Conservation (phyloP, 2,329 filamentous ascomycete species). For the Botrytis sinoallii region DNA sequence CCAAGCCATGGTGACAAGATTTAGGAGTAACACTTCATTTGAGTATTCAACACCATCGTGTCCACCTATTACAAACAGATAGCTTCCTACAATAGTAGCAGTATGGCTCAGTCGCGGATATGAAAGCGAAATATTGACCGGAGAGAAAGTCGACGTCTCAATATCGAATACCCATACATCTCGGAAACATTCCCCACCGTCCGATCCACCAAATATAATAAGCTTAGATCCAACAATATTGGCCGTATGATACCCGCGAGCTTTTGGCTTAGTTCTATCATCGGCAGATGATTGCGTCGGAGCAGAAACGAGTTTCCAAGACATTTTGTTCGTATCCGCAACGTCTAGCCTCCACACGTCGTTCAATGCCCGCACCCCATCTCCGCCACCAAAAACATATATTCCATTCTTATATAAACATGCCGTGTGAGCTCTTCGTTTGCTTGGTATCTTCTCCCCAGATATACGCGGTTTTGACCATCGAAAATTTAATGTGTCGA, state of each 20-base stretch:
- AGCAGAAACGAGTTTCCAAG: slow-evolving; percentile 61
- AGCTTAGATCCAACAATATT: slow-evolving; percentile 72
- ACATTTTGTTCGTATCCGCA: slow-evolving; percentile 62
- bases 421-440: slow-evolving; percentile 65
- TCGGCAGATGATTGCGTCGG: slow-evolving; percentile 43
- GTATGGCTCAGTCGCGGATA: slow-evolving; percentile 66
- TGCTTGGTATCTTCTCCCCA: slow-evolving; percentile 57
- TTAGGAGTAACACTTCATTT: slow-evolving; percentile 65
- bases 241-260: slow-evolving; percentile 67
- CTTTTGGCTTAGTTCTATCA: slow-evolving; percentile 53
- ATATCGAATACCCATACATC: slow-evolving; percentile 73
- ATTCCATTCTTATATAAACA: slow-evolving; percentile 69
- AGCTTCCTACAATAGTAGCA: slow-evolving; percentile 66
- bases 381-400: slow-evolving; percentile 69
- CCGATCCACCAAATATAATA: slow-evolving; percentile 68
- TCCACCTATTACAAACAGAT: slow-evolving; percentile 67
- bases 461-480: slow-evolving; percentile 60
- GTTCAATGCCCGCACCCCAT: slow-evolving; percentile 67
- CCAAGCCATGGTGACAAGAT: slow-evolving; percentile 73
- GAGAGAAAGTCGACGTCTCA: slow-evolving; percentile 57
- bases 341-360: slow-evolving; percentile 73
- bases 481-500: slow-evolving; percentile 67
- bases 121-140: slow-evolving; percentile 57
- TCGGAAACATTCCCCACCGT: slow-evolving; percentile 69
- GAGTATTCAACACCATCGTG: slow-evolving; percentile 69